phyloP scores from a whole-genome alignment of 1,139 yeast species.

The Scheffersomyces quercinus region DNA sequence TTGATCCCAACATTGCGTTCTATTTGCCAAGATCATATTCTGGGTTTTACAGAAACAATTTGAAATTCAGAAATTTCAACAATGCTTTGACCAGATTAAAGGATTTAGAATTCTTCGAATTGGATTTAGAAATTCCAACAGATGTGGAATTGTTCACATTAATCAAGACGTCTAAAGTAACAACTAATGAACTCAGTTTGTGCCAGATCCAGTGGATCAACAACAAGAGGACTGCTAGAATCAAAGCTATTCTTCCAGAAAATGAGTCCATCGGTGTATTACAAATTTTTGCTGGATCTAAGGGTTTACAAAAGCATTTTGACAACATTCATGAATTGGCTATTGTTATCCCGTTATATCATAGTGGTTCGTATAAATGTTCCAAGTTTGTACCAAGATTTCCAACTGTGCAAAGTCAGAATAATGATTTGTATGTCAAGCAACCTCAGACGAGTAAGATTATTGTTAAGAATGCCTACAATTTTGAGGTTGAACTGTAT shows the following conservation, averaged over 20 bases:
- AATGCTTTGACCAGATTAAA: conserved; percentile 72
- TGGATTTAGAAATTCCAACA: conserved; percentile 68
- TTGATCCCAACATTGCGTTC: conserved; percentile 75
- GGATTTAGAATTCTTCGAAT: conserved; percentile 77
- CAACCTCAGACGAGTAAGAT: conserved; percentile 80
- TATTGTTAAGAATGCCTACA: conserved; percentile 57
- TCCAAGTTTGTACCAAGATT: conserved; percentile 66
- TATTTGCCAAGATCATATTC: conserved; percentile 85
- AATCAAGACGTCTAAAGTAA: conserved; percentile 52
- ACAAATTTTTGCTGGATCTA: conserved; percentile 71
- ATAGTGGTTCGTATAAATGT: conserved; percentile 62
- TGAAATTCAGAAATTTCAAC: conserved; percentile 68
- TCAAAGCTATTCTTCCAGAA: conserved; percentile 81
- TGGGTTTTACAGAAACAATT: conserved; percentile 61
- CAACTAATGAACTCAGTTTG: conserved; percentile 58
- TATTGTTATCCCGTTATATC: conserved; percentile 75
- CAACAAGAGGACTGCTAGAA: conserved; percentile 64
- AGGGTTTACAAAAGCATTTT: conserved; percentile 60
- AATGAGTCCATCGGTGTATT: conserved; percentile 68
- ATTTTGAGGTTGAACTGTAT: conserved; percentile 62
- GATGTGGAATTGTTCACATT: conserved; percentile 64
- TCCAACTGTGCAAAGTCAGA: conserved; percentile 68
- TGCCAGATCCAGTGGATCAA: conserved; percentile 77
- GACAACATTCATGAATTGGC: conserved; percentile 70
- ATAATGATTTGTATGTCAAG: conserved; percentile 74